A percentile compares a stretch with the other conserved stretches of the same genome.
phyloP scores from a whole-genome alignment of 805 yeast genomes.

The Millerozyma miso region DNA sequence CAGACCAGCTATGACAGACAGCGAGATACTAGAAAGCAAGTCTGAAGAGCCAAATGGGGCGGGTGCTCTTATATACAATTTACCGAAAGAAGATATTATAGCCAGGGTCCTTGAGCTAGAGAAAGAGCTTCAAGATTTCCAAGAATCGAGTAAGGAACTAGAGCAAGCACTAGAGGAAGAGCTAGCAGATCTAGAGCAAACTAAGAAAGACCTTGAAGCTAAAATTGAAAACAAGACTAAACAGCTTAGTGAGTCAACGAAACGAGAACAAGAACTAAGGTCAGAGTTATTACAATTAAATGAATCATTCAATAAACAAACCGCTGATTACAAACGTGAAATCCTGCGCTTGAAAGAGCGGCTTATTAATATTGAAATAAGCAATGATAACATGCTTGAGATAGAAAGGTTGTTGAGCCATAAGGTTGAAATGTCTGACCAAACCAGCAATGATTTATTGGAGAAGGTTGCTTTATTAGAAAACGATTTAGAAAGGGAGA shows the following conservation, averaged over 20 bases:
- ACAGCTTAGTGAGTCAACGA: conserved; percentile 14
- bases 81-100: conserved; percentile 17
- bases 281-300: conserved; percentile 19
- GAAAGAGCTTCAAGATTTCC: conserved; percentile 36
- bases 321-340: conserved; percentile 16
- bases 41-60: too few species aligned
- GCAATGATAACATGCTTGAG: conserved; percentile 37
- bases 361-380: conserved; percentile 39
- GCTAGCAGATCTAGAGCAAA: conserved; percentile 28
- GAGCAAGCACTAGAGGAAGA: conserved; percentile 45
- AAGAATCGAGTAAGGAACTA: conserved; percentile 40
- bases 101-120: conserved; percentile 33
- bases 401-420: conserved; percentile 32
- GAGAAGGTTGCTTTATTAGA: conserved; percentile 42
- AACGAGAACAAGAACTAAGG: conserved; percentile 12
- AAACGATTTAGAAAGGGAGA: conserved; percentile 33
- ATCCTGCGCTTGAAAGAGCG: conserved; percentile 22
- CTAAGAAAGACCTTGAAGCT: conserved; percentile 15
- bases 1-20: too few species aligned
- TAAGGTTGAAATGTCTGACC: conserved; percentile 31
- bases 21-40: too few species aligned
- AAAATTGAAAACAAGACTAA: conserved; percentile 15
- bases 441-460: conserved; percentile 37
- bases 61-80: background rate
- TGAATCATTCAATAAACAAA: conserved; percentile 7